Conservation (phyloP, 495 filamentous ascomycete species). For the Penicillium pancosmium region DNA sequence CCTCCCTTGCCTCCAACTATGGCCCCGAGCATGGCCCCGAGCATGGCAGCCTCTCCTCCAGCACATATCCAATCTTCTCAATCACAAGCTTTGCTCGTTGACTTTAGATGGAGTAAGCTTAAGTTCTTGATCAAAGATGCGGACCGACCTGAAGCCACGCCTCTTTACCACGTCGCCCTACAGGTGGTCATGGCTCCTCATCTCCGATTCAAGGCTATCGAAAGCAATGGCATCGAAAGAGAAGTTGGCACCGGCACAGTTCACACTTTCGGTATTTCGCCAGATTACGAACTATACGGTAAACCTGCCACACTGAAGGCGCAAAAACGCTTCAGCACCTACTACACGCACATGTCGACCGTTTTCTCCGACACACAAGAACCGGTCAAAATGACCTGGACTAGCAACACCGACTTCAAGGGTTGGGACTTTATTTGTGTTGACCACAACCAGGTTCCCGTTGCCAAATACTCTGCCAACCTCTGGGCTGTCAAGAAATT, state of each 20-base stretch:
- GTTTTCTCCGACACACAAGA: constrained; percentile 18
- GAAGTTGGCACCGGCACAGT: constrained; percentile 21
- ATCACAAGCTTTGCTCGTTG: constrained; percentile 48
- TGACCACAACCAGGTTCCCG: constrained; percentile 20
- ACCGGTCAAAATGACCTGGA: constrained; percentile 26
- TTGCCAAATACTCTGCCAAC: constrained; percentile 23
- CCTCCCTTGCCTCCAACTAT: background rate
- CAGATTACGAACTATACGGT: constrained; percentile 22
- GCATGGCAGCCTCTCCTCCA: constrained; percentile 25
- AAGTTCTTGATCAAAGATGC: constrained; percentile 22
- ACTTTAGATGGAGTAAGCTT: constrained; percentile 42
- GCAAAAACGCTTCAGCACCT: constrained; percentile 20
- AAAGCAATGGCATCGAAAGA: background rate
- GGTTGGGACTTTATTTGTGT: constrained; percentile 30
- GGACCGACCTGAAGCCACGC: background rate
- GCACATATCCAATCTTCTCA: constrained; percentile 52
- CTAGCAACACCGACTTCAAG: constrained; percentile 22
- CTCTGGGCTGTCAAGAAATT: constrained; percentile 28
- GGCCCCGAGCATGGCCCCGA: background rate
- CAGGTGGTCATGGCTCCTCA: constrained; percentile 22
- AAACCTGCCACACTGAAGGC: constrained; percentile 20
- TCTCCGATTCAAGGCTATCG: constrained; percentile 8
- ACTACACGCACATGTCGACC: constrained; percentile 25
- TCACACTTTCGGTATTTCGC: constrained; percentile 19
- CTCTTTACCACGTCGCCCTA: constrained; percentile 11